Base-by-base conservation (phyloP, 441 rosid genomes). In the Populus tomentosa region DNA sequence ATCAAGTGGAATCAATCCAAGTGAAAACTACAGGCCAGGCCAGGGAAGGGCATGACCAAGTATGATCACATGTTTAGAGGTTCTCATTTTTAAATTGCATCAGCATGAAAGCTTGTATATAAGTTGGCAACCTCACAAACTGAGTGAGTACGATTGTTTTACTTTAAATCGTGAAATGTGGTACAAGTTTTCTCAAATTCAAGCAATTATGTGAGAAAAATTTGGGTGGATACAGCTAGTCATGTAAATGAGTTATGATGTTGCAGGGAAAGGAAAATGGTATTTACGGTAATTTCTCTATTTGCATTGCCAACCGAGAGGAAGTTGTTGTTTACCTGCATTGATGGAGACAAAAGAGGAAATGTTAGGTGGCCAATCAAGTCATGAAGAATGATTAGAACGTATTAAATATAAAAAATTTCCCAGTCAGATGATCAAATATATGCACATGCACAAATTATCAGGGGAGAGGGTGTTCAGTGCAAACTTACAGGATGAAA, bases 291-390 rank as follows among this genome's bases (percentile, higher is more conserved):
- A 83, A 95, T 87, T 83, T 93, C 99, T 87, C 85, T 95, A 89
- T 92, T 92, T 66, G 89, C 91, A 83, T 93, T 93, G 75, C 99
- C 98, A 75, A 86, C 98, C 64, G 97, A 95, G 78, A 95, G 93
- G 80, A 93, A 90, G 87, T 95, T 93, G 87, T 95, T 95, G 86
- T 95, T 95, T 79, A 95, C 98, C 99, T 95, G 89, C 88, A 79
- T 35, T 67, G 79, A 78, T 74, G 50, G 71, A 79, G 71, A 74
- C 18, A 78, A 63, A 80, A 61, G 59, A 83, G 68, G 85, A 64
- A 67, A 75, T 3, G 42, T 13, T 71, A 30, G 2, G 30, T 21
- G 18, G 33, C 69, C 18, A 26, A 26, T 11, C 18, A 26, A 24
- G 28, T 65, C 32, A 11, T 24, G 69, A 65, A 21, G 18, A 26